These are phyloP conservation scores for Digitaria exilis DNA, from an alignment of 202 grass and related monocot genomes.

Conservation along the genomic window DNA sequence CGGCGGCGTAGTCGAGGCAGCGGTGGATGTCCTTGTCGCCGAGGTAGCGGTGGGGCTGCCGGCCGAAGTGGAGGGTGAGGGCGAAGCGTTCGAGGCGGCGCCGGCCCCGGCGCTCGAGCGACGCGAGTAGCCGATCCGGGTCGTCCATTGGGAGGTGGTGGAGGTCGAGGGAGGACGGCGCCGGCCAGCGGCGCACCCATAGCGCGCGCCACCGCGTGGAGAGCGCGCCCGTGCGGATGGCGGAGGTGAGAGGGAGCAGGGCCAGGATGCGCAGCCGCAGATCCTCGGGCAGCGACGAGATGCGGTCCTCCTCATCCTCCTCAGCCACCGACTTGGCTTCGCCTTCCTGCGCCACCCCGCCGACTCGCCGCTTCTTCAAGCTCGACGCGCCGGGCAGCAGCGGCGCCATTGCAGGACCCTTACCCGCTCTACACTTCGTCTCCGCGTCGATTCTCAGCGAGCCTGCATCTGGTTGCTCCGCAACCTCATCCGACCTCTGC, in stretches of 20 bases:
- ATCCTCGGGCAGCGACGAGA: constrained; percentile 34
- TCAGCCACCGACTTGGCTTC: too few species aligned
- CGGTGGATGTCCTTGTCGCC: neutral
- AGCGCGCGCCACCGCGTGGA: constrained; percentile 51
- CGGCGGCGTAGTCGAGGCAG: neutral
- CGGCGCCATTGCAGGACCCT: neutral
- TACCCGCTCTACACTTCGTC: neutral
- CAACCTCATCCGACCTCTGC: neutral
- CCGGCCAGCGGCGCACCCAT: constrained; percentile 48
- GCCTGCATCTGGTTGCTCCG: neutral
- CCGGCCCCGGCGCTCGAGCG: neutral
- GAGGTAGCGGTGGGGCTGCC: neutral
- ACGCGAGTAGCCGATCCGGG: neutral
- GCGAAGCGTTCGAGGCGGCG: constrained; percentile 19
- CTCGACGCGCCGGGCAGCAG: neutral
- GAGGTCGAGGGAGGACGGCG: constrained; percentile 34
- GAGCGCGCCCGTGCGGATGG: constrained; percentile 41
- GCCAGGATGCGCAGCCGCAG: constrained; percentile 52
- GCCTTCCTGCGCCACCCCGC: neutral
- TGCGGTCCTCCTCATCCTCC: neutral
- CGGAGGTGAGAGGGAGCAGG: constrained; percentile 55
- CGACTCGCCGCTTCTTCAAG: neutral
- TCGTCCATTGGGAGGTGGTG: neutral
- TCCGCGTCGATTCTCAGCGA: neutral
- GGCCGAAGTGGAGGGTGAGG: neutral